Evolutionary conservation across 1,284 basidiomycete genomes (phyloP).

Genomic region (Somion occarium): DNA sequence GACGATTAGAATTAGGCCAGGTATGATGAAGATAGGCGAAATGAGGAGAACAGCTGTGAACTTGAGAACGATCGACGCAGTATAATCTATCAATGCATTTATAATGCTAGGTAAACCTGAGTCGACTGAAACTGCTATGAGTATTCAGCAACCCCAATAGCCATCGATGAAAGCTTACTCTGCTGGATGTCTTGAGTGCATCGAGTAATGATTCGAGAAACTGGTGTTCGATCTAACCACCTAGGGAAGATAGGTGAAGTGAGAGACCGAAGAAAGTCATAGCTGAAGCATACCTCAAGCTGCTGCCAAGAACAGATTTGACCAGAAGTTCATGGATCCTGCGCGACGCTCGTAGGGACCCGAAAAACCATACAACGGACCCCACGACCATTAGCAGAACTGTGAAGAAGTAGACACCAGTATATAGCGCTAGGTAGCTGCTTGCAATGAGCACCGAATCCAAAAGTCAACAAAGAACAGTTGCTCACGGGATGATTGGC

Average conservation of each 20-base stretch:
- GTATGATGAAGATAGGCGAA: conserved; percentile 33
- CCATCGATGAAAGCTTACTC: background rate
- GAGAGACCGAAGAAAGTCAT: conserved; percentile 25
- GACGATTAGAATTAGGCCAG: conserved; percentile 31
- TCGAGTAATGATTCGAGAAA: conserved; percentile 49
- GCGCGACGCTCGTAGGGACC: conserved; percentile 28
- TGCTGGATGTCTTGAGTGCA: conserved; percentile 52
- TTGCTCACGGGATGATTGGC: conserved; percentile 22
- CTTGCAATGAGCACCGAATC: background rate
- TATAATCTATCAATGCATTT: conserved; percentile 33
- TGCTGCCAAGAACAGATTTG: conserved; percentile 30
- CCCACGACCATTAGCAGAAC: background rate
- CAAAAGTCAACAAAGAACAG: background rate
- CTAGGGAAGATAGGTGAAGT: conserved; percentile 25
- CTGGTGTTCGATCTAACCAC: conserved; percentile 50
- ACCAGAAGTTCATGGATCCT: conserved; percentile 18
- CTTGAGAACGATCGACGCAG: conserved; percentile 20
- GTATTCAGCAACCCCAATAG: background rate
- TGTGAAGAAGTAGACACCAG: background rate
- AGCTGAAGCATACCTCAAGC: conserved; percentile 31
- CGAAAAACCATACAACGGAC: conserved; percentile 29
- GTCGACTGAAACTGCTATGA: too few relatives aligned
- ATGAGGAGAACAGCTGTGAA: conserved; percentile 37
- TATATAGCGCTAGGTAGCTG: background rate
- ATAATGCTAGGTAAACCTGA: conserved; percentile 23